Evolutionary conservation across 257 asterid genomes (phyloP), one percentile per base, ranked within the genome.

Genomic region (Voacanga thouarsii): DNA sequence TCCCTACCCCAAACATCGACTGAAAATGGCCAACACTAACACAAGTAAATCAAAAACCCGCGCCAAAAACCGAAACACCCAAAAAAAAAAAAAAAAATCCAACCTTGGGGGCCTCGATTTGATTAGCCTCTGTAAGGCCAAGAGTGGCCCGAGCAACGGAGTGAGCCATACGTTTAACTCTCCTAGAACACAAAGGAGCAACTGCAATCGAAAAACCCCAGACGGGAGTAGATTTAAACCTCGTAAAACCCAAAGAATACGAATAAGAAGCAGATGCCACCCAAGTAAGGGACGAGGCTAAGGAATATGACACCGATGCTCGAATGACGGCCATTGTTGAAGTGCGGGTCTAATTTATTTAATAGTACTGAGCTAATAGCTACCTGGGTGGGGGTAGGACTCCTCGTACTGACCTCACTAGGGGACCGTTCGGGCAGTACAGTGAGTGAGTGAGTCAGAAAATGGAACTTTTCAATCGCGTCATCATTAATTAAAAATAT

Each of bases 71-170:
- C 12, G 24, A 59, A 75, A 14, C 60, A 75, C 37, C 26, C 37
- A 33, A 24, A 75, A 55, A 14, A 65, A 14, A 0, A 51, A 70
- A 55, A 4, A 0, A 10, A 59, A 71, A 69, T 37, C 51, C 7
- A 56, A 83, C 91, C 91, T 85, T 81, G 2, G 84, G 89, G 3
- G 79, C 24, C 12, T 85, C 87, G 59, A 76, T 76, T 72, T 79
- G 83, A 33, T 77, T 82, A 56, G 87, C 66, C 12, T 75, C 80
- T 72, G 91, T 87, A 44, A 87, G 89, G 84, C 91, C 91, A 76
- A 87, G 90, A 66, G 89, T 87, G 80, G 85, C 89, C 71, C 75
- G 49, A 51, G 91, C 85, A 55, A 83, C 59, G 66, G 86, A 77
- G 55, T 86, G 86, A 74, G 88, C 87, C 89, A 85, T 87, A 7